phyloP scores from a whole-genome alignment of 495 filamentous ascomycete genomes.

The Cladorrhinum samala region DNA sequence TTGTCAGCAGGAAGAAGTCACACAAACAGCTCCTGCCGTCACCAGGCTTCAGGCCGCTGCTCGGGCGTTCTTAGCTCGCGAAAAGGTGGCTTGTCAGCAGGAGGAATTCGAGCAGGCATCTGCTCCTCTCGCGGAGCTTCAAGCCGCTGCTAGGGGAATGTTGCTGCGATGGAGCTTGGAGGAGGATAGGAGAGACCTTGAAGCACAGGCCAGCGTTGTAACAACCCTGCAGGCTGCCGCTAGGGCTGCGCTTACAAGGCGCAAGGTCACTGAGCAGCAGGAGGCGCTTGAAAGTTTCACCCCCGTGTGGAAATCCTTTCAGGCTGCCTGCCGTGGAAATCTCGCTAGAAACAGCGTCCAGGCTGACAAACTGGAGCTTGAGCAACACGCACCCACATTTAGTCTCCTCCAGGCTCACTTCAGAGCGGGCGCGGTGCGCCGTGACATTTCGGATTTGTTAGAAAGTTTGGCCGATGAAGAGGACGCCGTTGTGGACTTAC shows the following conservation, averaged over 20 bases:
- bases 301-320: slow-evolving; percentile 42
- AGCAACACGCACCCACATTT: slow-evolving; percentile 27
- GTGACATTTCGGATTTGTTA: slow-evolving; percentile 39
- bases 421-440: slow-evolving; percentile 44
- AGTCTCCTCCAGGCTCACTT: slow-evolving; percentile 36
- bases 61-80: slow-evolving; percentile 52
- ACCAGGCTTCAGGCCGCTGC: slow-evolving; percentile 59
- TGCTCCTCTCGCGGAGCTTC: slow-evolving; percentile 43
- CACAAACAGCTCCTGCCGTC: background rate
- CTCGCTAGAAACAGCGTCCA: slow-evolving; percentile 38
- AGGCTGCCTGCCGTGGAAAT: slow-evolving; percentile 43
- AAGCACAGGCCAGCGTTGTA: slow-evolving; percentile 31
- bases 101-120: slow-evolving; percentile 43
- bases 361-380: slow-evolving; percentile 33
- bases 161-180: slow-evolving; percentile 38
- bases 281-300: slow-evolving; percentile 35
- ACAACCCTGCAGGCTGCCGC: slow-evolving; percentile 45
- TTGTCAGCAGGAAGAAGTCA: background rate
- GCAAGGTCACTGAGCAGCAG: slow-evolving; percentile 29
- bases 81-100: slow-evolving; percentile 45
- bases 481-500: slow-evolving; percentile 35
- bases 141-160: slow-evolving; percentile 49
- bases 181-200: slow-evolving; percentile 33
- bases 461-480: slow-evolving; percentile 37
- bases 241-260: slow-evolving; percentile 33